Evolutionary conservation across 768 basidiomycete species (phyloP), one percentile per base, ranked within the genome.

Genomic region (Mycena belliarum): DNA sequence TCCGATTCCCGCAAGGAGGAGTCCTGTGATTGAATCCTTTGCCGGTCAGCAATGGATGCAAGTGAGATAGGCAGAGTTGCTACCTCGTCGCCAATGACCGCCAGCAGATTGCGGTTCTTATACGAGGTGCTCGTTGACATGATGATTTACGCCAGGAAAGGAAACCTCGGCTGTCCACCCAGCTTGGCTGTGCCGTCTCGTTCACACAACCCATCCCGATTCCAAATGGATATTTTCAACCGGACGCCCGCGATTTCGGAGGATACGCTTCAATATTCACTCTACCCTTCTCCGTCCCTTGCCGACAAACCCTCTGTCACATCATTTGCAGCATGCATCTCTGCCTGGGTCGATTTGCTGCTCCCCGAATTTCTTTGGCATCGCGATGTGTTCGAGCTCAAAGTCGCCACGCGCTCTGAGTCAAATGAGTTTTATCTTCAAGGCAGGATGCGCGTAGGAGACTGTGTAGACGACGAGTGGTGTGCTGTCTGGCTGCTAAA

Each of bases 401-500:
- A 90, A 66, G 79, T 89, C 18, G 81, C 79, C 9, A 60, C 69
- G 43, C 75, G 84, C 48, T 70, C 76, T 21, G 76, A 85, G 63
- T 65, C 71, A 66, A 18, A 74, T 49, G 76, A 71, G n/a, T 87
- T 82, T 75, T 75, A 86, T 40, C 73, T 98, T 1, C 87, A 93
- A 67, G 94, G 95, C 10, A 76, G 79, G 43, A 91, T 95, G 87
- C 79, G 95, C 43, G 91, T 98, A 23, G 96, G 97, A 3, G 97
- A 99, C 73, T 91, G 87, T 50, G 82, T 98, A n/a, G 95, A 99
- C 71, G 97, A 99, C 66, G 97, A 99, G 73, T 99, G 97, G 97
- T 88, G 87, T 69, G 80, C 83, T 15, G 94, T 98, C 18, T 98
- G 93, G 92, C 76, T 98, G 45, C 75, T 98, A 56, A 82, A 79